Evolutionary conservation across 208 protist genomes (phyloP).

Genomic region (Strigomonas culicis): DNA sequence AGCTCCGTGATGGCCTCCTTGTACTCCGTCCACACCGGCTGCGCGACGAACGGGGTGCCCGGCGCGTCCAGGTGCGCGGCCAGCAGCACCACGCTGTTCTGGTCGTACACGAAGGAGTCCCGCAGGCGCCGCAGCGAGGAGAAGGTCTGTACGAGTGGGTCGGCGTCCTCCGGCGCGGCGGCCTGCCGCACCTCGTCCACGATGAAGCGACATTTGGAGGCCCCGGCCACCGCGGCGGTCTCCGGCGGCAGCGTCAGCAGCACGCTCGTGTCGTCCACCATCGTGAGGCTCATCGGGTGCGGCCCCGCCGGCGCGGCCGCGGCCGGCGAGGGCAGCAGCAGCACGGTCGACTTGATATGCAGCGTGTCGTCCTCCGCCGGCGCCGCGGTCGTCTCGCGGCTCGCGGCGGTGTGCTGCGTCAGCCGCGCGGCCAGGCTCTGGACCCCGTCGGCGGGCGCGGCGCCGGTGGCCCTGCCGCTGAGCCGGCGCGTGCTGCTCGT

Average conservation of each 20-base stretch:
- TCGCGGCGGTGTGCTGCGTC: too few species aligned
- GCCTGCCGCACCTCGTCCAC: slow-evolving; percentile 23
- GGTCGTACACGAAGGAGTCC: slow-evolving; percentile 19
- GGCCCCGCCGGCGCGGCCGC: background rate
- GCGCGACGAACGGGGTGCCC: slow-evolving; percentile 16
- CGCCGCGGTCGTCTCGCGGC: background rate
- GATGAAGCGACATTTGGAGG: slow-evolving; percentile 14
- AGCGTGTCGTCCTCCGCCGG: background rate
- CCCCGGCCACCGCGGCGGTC: background rate
- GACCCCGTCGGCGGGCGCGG: background rate
- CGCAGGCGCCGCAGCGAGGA: slow-evolving; percentile 12
- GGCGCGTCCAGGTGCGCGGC: slow-evolving; percentile 15
- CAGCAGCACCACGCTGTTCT: slow-evolving; percentile 24
- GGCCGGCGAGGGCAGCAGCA: background rate
- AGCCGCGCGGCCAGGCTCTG: too few species aligned
- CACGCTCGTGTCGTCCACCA: slow-evolving; percentile 4
- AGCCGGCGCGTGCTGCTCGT: background rate
- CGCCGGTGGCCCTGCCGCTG: background rate
- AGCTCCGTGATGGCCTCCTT: slow-evolving; percentile 14
- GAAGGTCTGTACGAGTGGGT: slow-evolving; percentile 12
- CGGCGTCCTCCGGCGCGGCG: background rate
- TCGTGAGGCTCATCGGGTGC: background rate
- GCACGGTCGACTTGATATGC: slow-evolving; percentile 7
- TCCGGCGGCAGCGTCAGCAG: slow-evolving; percentile 8
- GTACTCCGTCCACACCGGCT: slow-evolving; percentile 24